Evolutionary conservation across 139 green algal species (phyloP), one percentile per base, ranked within the genome.

Genomic region (Zygnema cylindricum): DNA sequence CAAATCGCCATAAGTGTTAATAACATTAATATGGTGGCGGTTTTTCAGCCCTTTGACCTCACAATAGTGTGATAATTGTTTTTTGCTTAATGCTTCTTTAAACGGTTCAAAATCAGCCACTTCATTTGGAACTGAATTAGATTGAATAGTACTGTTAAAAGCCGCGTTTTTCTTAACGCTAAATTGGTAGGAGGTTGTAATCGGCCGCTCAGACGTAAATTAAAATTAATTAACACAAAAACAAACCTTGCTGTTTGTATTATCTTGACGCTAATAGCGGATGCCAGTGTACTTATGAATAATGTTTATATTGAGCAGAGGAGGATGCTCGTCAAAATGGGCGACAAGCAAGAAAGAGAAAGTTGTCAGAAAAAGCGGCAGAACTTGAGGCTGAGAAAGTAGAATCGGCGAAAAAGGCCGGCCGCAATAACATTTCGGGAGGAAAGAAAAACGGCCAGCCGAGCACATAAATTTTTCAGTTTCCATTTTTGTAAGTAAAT

Each of bases 321-420:
- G 78, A 63, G 78, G 39, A 63, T 2, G 2, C 32, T 39, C 36
- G 40, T 11, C 33, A 43, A 85, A 85, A 85, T 39, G 82, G 75
- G 33, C 69, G 82, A 35, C 43, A 30, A 25, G 84, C 36, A 75
- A 84, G 82, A 41, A 57, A 63, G 78, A 55, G 78, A 40, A 57
- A 63, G 78, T 41, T 86, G 35, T 86, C 78, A 32, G 78, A 86
- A 41, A 86, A 86, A 36, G 78, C 38, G 32, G 78, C 78, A 86
- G 78, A 86, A 41, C 78, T 86, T 55, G 38, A 76, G 38, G 78
- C 39, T 22, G 78, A 63, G 36, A 63, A 63, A 33, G 38, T 41
- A n/a, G 40, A 63, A 30, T 55, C 38, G 16, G 78, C 39, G 40
- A 86, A 35, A 63, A 63, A 63, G 16, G 78, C 7, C 71, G 41